phyloP scores from a whole-genome alignment of 208 protist species.

The Leptomonas pyrrhocoris region DNA sequence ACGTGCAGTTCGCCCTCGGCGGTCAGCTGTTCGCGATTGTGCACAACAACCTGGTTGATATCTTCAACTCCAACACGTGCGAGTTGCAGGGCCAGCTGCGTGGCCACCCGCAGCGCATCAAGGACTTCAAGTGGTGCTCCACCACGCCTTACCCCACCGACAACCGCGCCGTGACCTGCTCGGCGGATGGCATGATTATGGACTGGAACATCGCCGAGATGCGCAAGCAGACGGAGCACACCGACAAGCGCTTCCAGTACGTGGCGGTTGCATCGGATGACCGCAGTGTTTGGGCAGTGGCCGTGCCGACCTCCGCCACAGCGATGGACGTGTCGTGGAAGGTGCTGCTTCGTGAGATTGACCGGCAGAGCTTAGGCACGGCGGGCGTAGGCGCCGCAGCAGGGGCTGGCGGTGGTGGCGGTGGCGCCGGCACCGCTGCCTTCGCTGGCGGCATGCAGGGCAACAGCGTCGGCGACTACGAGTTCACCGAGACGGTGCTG shows the following conservation, averaged over 20 bases:
- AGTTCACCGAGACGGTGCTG: constrained; percentile 74
- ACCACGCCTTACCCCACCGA: constrained; percentile 91
- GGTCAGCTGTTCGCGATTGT: constrained; percentile 95
- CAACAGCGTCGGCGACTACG: constrained; percentile 67
- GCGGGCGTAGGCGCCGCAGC: constrained; percentile 2
- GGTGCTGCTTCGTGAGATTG: constrained; percentile 90
- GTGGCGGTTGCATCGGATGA: constrained; percentile 84
- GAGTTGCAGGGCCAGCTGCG: constrained; percentile 92
- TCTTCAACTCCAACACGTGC: constrained; percentile 94
- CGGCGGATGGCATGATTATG: constrained; percentile 94
- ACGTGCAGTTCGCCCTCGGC: constrained; percentile 92
- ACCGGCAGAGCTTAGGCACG: constrained; percentile 58
- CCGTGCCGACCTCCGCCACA: constrained; percentile 70
- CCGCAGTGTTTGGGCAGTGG: constrained; percentile 88
- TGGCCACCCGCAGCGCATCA: constrained; percentile 92
- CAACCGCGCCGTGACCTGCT: constrained; percentile 88
- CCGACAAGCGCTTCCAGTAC: constrained; percentile 93
- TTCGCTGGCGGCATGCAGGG: constrained; percentile 12
- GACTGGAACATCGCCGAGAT: constrained; percentile 91
- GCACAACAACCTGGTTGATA: constrained; percentile 93
- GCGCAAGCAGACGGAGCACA: constrained; percentile 88
- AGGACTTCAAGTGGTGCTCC: constrained; percentile 82
- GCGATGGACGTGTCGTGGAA: constrained; percentile 80
- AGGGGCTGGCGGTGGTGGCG: not conserved
- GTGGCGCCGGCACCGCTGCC: not conserved